Conservation (phyloP, 805 yeast genomes). For the Diddensiella santjacobensis region DNA sequence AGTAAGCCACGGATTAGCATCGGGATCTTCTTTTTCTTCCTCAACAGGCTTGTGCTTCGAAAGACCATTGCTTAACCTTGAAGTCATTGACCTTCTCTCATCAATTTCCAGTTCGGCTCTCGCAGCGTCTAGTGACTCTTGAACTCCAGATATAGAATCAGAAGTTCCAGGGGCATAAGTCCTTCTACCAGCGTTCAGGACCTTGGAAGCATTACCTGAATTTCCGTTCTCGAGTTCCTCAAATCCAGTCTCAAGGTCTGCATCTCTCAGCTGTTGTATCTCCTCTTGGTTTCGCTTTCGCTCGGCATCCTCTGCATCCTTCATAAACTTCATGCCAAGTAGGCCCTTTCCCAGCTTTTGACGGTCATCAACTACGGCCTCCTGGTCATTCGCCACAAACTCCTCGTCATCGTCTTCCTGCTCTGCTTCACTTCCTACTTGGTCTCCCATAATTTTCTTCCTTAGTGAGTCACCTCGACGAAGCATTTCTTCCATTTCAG, state of each 20-base stretch:
- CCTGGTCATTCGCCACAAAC: constrained; percentile 20
- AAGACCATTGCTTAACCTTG: constrained; percentile 11
- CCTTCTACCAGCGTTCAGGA: constrained; percentile 73
- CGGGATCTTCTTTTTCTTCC: constrained; percentile 19
- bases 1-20: constrained; percentile 36
- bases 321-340: constrained; percentile 93
- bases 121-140: constrained; percentile 25
- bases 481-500: constrained; percentile 92
- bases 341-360: constrained; percentile 78
- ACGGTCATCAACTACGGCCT: constrained; percentile 24
- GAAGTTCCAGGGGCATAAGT: constrained; percentile 64
- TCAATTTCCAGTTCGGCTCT: constrained; percentile 27
- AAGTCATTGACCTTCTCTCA: constrained; percentile 9
- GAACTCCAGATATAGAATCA: constrained; percentile 31
- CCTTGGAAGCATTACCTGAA: constrained; percentile 40
- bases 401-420: constrained; percentile 35
- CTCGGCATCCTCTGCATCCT: constrained; percentile 73
- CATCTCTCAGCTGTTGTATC: constrained; percentile 63
- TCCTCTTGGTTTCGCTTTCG: constrained; percentile 50
- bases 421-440: constrained; percentile 18
- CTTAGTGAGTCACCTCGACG: constrained; percentile 78
- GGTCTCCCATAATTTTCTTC: constrained; percentile 63
- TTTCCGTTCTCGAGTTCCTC: constrained; percentile 31
- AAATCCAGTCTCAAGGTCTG: constrained; percentile 45
- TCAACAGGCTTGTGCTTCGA: constrained; percentile 9